A percentile compares a stretch with the other conserved stretches of the same genome.
These are phyloP conservation scores for Tilletiopsis washingtonensis DNA, from an alignment of 1,284 basidiomycete genomes.

Conservation along the genomic window DNA sequence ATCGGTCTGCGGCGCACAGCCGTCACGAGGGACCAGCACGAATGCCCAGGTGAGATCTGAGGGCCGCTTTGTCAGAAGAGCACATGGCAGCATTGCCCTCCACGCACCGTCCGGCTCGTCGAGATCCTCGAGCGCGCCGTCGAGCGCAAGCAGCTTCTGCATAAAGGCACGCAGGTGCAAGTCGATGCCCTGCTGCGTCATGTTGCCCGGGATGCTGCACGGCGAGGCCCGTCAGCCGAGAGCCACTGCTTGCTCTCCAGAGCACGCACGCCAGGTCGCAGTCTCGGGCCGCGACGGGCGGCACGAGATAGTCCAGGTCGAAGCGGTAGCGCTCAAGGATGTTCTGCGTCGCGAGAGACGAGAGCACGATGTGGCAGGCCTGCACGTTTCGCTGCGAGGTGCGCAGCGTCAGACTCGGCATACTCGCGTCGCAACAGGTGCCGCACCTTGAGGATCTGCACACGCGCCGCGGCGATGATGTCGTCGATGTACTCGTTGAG, in stretches of 20 bases:
- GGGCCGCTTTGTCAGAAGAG: not conserved
- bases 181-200: conserved; percentile 2
- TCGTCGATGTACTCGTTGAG: conserved; percentile 4
- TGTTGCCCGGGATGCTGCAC: conserved; percentile 5
- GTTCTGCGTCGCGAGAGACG: not conserved
- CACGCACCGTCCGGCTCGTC: not conserved
- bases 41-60: conserved; percentile 6
- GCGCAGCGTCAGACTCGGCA: not conserved
- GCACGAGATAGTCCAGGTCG: not conserved
- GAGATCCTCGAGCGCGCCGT: conserved; percentile 4
- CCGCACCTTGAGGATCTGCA: not conserved
- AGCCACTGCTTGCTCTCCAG: not conserved
- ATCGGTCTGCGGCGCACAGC: conserved; percentile 1
- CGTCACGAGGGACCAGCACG: conserved; percentile 1
- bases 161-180: conserved; percentile 6
- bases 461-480: not conserved
- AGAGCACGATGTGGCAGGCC: conserved; percentile 1
- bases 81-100: not conserved
- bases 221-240: not conserved
- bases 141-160: conserved; percentile 5
- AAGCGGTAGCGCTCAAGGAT: conserved; percentile 5
- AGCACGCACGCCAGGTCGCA: conserved; percentile 1
- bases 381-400: not conserved
- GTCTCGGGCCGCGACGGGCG: not conserved
- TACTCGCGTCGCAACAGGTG: not conserved